Base-by-base conservation (phyloP, 1,284 basidiomycete genomes). In the Marasmius oreades region DNA sequence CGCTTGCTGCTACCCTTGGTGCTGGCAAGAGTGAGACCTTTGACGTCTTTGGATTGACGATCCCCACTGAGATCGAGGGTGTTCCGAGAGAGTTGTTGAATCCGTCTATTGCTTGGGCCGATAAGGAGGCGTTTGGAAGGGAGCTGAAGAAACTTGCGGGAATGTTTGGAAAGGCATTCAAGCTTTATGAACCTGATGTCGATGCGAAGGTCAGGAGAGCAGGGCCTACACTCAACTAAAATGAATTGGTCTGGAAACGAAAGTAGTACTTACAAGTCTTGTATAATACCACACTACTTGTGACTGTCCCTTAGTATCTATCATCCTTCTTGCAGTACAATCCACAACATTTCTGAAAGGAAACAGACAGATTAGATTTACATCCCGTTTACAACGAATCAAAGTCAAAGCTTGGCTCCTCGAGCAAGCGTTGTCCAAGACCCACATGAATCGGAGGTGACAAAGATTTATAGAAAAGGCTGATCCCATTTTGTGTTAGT, bases 121-220 rank as follows among this genome's bases (percentile, higher is more conserved):
- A 93, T 72, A 89, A 88, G 76, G 88, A 86, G 62, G 92, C 91
- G 46, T 96, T 96, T 78, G 80, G 85, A 70, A 79, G 86, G 62
- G 93, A 95, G 75, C 77, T 94, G 55, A 79, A 83, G 69, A 93
- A 94, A 77, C 80, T 98, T 45, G 95, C 77, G 37, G 83, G 84
- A 63, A 96, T 97, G 94, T 98, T 97, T 85, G 79, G 81, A 70
- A 93, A 91, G 77, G 94, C 93, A 52, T 96, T 95, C 72, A 85
- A 85, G 64, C 76, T 94, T 70, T 97, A 96, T 70, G 90, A 94
- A 77, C 80, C 79, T 63, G 92, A 92, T 63, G 90, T 95, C 20
- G 81, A 85, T 43, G 79, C 80, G 63, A 87, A 87, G 71, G 90
- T 95, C 56, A 80, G 87, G 69, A 69, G 81, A 62, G 91, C 93